A percentile compares a stretch with the other conserved stretches of the same genome.
These are phyloP conservation scores for Trichosporon asahii DNA, from an alignment of 1,284 basidiomycete species.

Conservation along the genomic window DNA sequence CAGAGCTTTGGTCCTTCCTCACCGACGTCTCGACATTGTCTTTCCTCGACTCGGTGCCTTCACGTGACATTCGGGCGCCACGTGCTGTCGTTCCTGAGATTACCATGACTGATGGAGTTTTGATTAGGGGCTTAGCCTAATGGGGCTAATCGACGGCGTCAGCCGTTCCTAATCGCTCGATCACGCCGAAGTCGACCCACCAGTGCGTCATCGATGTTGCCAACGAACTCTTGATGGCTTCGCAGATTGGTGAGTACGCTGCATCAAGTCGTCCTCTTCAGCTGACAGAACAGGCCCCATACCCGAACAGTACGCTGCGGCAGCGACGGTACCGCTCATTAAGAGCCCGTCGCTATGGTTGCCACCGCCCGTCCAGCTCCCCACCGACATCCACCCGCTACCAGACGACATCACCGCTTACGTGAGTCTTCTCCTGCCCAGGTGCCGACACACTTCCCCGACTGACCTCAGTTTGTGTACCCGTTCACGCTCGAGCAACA, in stretches of 20 bases:
- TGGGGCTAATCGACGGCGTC: not conserved
- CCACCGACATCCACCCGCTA: slow-evolving; percentile 84
- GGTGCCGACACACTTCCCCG: not conserved
- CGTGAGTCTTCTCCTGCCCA: slow-evolving; percentile 59
- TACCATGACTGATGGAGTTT: not conserved
- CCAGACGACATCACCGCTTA: slow-evolving; percentile 84
- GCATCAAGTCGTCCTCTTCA: not conserved
- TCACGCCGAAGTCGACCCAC: not conserved
- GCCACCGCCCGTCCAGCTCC: slow-evolving; percentile 72
- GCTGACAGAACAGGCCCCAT: slow-evolving; percentile 38
- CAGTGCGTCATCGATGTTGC: slow-evolving; percentile 1
- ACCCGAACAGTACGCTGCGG: slow-evolving; percentile 66
- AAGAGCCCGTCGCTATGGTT: slow-evolving; percentile 86
- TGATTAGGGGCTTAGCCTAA: not conserved
- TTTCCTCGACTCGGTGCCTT: slow-evolving; percentile 8
- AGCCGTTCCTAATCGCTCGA: not conserved
- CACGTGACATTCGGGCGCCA: not conserved
- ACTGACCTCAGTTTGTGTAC: slow-evolving; percentile 71
- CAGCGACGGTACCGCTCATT: slow-evolving; percentile 73
- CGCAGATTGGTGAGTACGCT: slow-evolving; percentile 24
- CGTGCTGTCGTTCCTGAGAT: not conserved
- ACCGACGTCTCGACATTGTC: slow-evolving; percentile 18
- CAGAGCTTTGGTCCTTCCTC: not conserved
- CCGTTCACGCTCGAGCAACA: slow-evolving; percentile 87
- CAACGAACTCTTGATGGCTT: slow-evolving; percentile 10